These are phyloP conservation scores for Malassezia furfur DNA, from an alignment of 1,284 basidiomycete genomes.

Conservation along the genomic window DNA sequence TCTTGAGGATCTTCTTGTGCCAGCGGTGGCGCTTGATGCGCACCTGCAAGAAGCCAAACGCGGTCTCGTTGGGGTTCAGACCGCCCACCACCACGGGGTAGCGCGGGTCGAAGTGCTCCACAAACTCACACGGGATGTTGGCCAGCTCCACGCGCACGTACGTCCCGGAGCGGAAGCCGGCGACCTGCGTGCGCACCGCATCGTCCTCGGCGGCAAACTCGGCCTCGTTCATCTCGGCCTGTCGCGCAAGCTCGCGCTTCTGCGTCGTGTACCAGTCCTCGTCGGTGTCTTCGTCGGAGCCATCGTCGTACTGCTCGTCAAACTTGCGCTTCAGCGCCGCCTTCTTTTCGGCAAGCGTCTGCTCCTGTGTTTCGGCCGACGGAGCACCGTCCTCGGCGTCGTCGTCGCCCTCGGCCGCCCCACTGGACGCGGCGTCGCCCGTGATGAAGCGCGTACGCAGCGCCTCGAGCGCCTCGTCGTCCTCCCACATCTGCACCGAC, in stretches of 20 bases:
- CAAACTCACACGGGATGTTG: constrained; percentile 78
- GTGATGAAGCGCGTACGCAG: constrained; percentile 87
- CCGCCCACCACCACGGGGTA: constrained; percentile 90
- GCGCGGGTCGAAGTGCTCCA: constrained; percentile 81
- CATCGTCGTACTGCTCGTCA: constrained; percentile 91
- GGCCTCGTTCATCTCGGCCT: constrained; percentile 70
- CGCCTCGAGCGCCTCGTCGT: constrained; percentile 73
- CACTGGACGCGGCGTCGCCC: constrained; percentile 51
- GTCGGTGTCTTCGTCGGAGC: constrained; percentile 52
- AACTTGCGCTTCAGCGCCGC: constrained; percentile 86
- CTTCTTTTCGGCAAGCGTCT: constrained; percentile 71
- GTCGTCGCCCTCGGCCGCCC: constrained; percentile 45
- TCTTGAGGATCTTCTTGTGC: constrained; percentile 86
- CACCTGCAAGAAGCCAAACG: constrained; percentile 82
- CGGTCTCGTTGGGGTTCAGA: constrained; percentile 78
- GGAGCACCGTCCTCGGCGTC: constrained; percentile 47
- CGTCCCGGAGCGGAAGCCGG: constrained; percentile 81
- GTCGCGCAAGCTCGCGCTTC: constrained; percentile 81
- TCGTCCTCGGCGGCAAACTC: constrained; percentile 76
- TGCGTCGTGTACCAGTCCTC: constrained; percentile 54
- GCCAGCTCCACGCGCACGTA: constrained; percentile 86
- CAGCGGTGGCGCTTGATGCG: constrained; percentile 93
- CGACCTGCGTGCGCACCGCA: constrained; percentile 69
- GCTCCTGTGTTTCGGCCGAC: constrained; percentile 38
- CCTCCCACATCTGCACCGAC: constrained; percentile 64